Evolutionary conservation across 768 basidiomycete species (phyloP), one percentile per base, ranked within the genome.

Genomic region (Pholiota microspora): DNA sequence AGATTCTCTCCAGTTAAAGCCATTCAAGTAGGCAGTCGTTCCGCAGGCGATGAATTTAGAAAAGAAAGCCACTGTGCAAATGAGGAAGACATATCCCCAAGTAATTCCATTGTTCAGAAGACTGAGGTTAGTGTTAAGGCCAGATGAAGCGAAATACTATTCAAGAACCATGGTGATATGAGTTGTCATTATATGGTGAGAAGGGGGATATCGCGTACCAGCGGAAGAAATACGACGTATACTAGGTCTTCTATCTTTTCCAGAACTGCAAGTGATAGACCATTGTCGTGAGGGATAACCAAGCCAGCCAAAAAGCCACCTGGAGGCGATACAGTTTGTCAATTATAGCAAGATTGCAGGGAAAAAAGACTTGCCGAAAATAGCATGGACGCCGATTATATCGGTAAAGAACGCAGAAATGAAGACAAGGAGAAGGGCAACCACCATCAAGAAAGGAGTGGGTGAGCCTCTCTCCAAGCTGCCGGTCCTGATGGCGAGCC

Each of bases 171-270:
- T n/a, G n/a, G n/a, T n/a, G n/a, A n/a, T n/a, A n/a, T n/a, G n/a
- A n/a, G n/a, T n/a, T n/a, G n/a, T n/a, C n/a, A n/a, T n/a, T n/a
- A n/a, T n/a, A n/a, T n/a, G n/a, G n/a, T 18, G 32, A 23, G 28
- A 10, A 31, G 7, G 25, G 44, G 7, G 18, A 45, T 32, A 23
- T n/a, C 15, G 25, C 87, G 56, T 66, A 91, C 89, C 54, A 92
- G 74, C 7, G 92, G 92, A 31, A 94, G 62, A 64, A 93, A 82
- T 4, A 92, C 64, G 54, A 92, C 82, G 2, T 80, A 71, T 5
- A 94, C 84, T 13, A 94, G 71, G 73, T 96, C 94, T 71, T 97
- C 94, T 24, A 94, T 69, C 68, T 89, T 94, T 62, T 92, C 90
- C 0, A 90, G 85, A 15, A 95, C 64, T 0, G 88, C 78, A 54